Percentiles rank a stretch among this genome's conserved stretches.
Conservation (phyloP, 257 asterid genomes). For the Forsythia viridissima region DNA sequence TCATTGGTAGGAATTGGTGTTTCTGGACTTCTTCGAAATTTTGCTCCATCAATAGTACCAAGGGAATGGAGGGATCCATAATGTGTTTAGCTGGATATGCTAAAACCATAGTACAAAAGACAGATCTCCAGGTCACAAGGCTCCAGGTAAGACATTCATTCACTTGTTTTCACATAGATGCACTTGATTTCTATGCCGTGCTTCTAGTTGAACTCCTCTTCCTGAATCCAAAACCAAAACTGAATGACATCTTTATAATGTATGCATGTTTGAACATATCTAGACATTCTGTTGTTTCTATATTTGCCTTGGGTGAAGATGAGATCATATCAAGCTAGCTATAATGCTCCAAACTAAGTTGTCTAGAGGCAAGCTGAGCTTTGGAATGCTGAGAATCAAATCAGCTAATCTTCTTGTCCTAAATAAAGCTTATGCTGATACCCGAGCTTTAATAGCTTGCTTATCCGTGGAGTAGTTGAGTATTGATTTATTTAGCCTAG, state of each 20-base stretch:
- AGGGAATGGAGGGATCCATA: slow-evolving; percentile 42
- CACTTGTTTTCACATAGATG: too few relatives aligned
- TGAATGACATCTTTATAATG: neutral
- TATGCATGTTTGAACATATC: neutral
- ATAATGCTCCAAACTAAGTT: neutral
- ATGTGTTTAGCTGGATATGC: neutral
- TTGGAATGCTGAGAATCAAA: neutral
- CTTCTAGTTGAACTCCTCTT: neutral
- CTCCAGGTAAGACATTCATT: neutral
- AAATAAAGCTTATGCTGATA: neutral
- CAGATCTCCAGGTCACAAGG: neutral
- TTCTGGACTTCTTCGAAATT: slow-evolving; percentile 41
- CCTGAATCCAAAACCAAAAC: neutral
- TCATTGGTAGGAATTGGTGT: slow-evolving; percentile 33
- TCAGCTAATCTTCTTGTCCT: neutral
- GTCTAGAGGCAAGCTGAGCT: neutral
- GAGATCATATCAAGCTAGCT: neutral
- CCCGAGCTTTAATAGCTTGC: neutral
- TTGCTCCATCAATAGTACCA: slow-evolving; percentile 44
- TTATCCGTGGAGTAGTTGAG: neutral
- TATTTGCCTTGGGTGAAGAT: neutral
- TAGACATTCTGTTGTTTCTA: neutral
- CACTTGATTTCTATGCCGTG: neutral
- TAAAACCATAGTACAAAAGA: neutral
- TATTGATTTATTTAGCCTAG: neutral